These are phyloP conservation scores for Aquilaria agallochum DNA, from an alignment of 441 rosid species.

Conservation along the genomic window DNA sequence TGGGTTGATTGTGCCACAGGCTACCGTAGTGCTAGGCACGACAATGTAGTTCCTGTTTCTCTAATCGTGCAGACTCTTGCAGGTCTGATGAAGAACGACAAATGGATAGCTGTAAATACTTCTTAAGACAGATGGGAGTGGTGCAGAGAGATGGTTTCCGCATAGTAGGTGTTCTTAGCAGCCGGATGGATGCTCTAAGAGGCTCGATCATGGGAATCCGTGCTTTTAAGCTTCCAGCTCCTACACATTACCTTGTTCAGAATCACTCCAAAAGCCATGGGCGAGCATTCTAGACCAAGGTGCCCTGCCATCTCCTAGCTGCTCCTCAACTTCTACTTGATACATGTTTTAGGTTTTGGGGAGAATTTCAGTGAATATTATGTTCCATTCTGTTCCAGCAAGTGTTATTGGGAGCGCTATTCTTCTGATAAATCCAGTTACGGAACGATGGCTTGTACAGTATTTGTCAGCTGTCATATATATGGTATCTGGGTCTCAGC, in stretches of 20 bases:
- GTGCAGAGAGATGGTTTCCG: constrained; percentile 35
- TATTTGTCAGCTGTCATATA: no score
- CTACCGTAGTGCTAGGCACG: neutral
- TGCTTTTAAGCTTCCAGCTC: constrained; percentile 70
- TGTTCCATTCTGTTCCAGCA: no score
- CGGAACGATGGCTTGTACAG: no score
- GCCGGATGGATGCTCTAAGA: constrained; percentile 62
- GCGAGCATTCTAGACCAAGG: no score
- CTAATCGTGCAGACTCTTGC: constrained; percentile 6
- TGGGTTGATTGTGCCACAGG: no score
- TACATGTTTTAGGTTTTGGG: no score
- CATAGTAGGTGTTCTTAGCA: constrained; percentile 47
- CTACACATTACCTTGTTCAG: constrained; percentile 22
- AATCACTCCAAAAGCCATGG: constrained; percentile 18
- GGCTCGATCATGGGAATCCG: constrained; percentile 35
- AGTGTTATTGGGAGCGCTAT: no score
- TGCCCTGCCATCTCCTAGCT: no score
- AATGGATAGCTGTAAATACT: constrained; percentile 33
- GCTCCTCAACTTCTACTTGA: no score
- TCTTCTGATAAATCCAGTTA: no score
- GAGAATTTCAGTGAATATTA: no score
- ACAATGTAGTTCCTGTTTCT: neutral
- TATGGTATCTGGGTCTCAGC: no score
- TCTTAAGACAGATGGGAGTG: constrained; percentile 28
- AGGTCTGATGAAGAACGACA: constrained; percentile 48